These are phyloP conservation scores for Nymphaea thermarum DNA, from an alignment of 164 flowering plant genomes.

Conservation along the genomic window DNA sequence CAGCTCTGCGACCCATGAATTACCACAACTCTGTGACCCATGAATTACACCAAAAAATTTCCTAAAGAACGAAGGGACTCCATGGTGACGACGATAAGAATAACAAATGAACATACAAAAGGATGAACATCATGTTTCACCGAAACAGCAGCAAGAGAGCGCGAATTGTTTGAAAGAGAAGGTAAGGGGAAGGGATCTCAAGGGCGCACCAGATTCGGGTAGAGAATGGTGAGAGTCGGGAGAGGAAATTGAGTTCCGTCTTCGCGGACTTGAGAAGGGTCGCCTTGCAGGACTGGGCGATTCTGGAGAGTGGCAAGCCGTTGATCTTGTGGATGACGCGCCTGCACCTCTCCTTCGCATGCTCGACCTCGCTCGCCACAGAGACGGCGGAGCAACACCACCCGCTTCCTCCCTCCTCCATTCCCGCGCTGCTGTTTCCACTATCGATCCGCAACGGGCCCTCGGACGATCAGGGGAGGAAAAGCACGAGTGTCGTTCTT, in stretches of 20 bases:
- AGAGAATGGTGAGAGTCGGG: slow-evolving; percentile 15
- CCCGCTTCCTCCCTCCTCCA: neutral
- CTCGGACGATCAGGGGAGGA: no score
- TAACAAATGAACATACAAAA: neutral
- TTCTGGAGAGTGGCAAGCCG: slow-evolving; percentile 21
- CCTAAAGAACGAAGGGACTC: no score
- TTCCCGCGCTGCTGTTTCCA: neutral
- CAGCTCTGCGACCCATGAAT: no score
- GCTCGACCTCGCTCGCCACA: slow-evolving; percentile 14
- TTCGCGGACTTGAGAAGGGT: slow-evolving; percentile 48
- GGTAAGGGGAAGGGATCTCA: no score
- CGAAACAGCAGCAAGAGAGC: neutral
- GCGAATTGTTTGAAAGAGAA: no score
- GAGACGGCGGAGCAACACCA: neutral
- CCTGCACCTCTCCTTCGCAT: slow-evolving; percentile 43
- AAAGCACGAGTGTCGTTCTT: no score
- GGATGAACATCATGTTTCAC: neutral
- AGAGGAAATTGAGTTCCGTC: slow-evolving; percentile 72
- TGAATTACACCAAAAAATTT: no score
- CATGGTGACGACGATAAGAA: no score
- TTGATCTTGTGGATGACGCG: slow-evolving; percentile 17
- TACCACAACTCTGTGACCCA: no score
- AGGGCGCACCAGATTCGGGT: no score
- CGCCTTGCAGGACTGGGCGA: slow-evolving; percentile 39
- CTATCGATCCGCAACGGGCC: no score